Conservation (phyloP, 441 rosid species). For the Populus hybrid region DNA sequence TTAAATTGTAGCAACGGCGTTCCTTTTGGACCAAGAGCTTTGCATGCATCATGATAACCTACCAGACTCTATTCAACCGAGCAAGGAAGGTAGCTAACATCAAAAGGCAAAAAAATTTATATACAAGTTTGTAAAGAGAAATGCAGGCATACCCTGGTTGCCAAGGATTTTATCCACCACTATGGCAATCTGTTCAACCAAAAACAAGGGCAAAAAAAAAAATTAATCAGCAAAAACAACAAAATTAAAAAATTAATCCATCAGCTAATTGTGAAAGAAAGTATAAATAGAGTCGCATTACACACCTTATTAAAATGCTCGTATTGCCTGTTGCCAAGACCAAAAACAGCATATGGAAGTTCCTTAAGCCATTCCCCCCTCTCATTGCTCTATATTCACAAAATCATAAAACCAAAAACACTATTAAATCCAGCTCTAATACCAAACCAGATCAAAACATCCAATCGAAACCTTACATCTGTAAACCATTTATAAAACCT, state of each 20-base stretch:
- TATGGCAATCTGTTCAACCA: conserved; percentile 58
- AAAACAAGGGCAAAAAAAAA: neutral
- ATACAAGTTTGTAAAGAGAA: too few relatives aligned
- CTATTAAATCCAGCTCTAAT: neutral
- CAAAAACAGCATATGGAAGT: conserved; percentile 83
- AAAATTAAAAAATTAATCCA: neutral
- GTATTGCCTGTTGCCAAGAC: conserved; percentile 95
- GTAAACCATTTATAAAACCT: conserved; percentile 97
- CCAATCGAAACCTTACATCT: conserved; percentile 49
- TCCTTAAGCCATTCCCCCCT: conserved; percentile 71
- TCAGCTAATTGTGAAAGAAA: neutral
- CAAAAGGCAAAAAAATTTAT: neutral
- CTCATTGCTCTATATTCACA: conserved; percentile 54
- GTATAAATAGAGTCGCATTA: neutral
- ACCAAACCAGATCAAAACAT: neutral
- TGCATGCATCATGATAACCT: neutral
- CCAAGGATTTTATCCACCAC: conserved; percentile 73
- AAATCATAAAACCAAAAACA: conserved; percentile 1
- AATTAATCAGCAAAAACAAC: neutral
- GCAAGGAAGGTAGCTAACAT: neutral
- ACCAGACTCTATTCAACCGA: neutral
- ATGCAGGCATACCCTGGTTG: conserved; percentile 64
- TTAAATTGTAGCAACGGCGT: neutral
- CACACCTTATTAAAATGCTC: conserved; percentile 94
- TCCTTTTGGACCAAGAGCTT: neutral